Percentiles rank a stretch among this genome's conserved stretches.
phyloP scores from a whole-genome alignment of 352 stramenopile genomes.

The Globisporangium nunn region DNA sequence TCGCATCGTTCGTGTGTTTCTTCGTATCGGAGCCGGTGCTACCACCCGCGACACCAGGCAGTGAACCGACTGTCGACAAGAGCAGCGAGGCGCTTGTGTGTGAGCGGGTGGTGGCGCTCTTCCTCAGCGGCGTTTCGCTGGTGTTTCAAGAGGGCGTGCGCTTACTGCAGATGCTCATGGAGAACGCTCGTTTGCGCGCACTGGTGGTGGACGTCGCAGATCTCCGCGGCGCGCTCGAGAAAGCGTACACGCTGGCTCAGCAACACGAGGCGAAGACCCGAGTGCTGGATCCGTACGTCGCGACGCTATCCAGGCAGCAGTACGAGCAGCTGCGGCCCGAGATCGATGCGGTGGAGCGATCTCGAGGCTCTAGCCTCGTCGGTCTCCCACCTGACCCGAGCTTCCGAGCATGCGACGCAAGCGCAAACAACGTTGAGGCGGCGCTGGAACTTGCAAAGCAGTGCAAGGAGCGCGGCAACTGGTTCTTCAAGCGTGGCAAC shows the following conservation, averaged over 20 bases:
- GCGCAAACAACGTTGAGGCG: constrained; percentile 1
- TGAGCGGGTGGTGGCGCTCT: constrained; percentile 38
- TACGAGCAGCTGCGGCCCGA: constrained; percentile 25
- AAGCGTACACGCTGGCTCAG: constrained; percentile 26
- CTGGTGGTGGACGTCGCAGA: constrained; percentile 31
- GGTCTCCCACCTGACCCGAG: constrained; percentile 31
- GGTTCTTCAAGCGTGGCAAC: constrained; percentile 57
- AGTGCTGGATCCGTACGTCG: constrained; percentile 40
- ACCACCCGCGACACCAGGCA: neutral
- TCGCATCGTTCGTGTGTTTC: constrained; percentile 10
- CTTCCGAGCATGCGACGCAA: constrained; percentile 2
- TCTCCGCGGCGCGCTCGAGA: constrained; percentile 54
- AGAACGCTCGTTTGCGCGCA: constrained; percentile 17
- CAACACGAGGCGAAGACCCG: constrained; percentile 22
- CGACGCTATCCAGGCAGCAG: constrained; percentile 34
- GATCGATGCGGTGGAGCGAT: constrained; percentile 47
- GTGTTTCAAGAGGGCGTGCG: constrained; percentile 49
- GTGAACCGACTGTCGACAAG: neutral
- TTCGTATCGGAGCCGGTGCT: neutral
- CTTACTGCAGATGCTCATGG: constrained; percentile 55
- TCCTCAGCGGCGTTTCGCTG: constrained; percentile 46
- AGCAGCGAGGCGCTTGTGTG: constrained; percentile 20
- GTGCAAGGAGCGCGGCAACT: constrained; percentile 50
- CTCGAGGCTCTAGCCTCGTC: constrained; percentile 37
- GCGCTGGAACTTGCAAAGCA: constrained; percentile 18